These are phyloP conservation scores for Moesziomyces sp. DNA, from an alignment of 1,284 basidiomycete species.

Conservation along the genomic window DNA sequence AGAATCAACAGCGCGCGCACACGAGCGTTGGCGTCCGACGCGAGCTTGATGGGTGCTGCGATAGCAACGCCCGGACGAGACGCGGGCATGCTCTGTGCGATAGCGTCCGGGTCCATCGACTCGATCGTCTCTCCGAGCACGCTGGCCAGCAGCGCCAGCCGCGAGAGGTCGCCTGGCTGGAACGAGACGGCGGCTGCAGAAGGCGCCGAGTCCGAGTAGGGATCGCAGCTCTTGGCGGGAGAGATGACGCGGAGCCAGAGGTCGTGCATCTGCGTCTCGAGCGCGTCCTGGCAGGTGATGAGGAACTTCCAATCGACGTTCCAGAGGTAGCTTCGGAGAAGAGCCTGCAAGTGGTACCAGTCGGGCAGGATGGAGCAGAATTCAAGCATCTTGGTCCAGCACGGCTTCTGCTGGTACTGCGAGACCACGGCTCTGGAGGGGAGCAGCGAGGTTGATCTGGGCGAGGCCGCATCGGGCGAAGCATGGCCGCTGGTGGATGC, in stretches of 20 bases:
- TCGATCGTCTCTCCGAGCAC: constrained; percentile 45
- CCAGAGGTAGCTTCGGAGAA: constrained; percentile 37
- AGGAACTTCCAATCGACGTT: constrained; percentile 51
- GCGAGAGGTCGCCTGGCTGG: constrained; percentile 34
- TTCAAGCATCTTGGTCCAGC: constrained; percentile 20
- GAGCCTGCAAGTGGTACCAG: constrained; percentile 17
- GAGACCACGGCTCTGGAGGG: constrained; percentile 1
- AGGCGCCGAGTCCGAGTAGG: background rate
- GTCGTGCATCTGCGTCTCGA: constrained; percentile 32
- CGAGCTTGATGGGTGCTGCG: constrained; percentile 12
- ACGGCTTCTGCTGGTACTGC: constrained; percentile 20
- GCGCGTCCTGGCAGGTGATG: constrained; percentile 35
- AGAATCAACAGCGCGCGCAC: constrained; percentile 27
- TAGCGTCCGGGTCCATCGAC: constrained; percentile 21
- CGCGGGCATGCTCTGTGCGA: constrained; percentile 15
- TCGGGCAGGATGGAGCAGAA: constrained; percentile 40
- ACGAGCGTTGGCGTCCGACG: constrained; percentile 16
- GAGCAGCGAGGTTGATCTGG: constrained; percentile 2
- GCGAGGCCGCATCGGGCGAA: constrained; percentile 19
- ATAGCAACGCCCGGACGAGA: constrained; percentile 3
- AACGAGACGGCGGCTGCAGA: constrained; percentile 3
- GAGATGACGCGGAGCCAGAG: constrained; percentile 29
- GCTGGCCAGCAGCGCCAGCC: constrained; percentile 29
- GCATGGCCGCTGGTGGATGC: constrained; percentile 8
- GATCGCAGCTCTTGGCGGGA: constrained; percentile 17